phyloP scores from a whole-genome alignment of 208 protist species.

The Trypanosoma scelopori region DNA sequence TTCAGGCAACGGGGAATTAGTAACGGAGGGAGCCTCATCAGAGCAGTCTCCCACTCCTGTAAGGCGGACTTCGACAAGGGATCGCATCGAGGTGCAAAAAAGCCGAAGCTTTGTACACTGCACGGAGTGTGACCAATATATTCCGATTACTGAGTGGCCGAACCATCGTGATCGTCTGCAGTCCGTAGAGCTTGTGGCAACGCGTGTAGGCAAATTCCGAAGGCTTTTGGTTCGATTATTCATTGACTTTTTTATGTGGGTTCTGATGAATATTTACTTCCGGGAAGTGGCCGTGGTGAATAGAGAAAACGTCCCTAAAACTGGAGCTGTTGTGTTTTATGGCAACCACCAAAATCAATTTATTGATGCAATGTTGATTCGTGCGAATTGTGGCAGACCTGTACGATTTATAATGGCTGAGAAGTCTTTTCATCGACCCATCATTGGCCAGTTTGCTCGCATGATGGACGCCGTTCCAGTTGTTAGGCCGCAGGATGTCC shows the following conservation, averaged over 20 bases:
- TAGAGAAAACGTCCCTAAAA: constrained; percentile 82
- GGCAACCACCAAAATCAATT: constrained; percentile 94
- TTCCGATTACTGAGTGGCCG: constrained; percentile 71
- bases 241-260: constrained; percentile 85
- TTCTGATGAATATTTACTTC: constrained; percentile 91
- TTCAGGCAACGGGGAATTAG: too few species aligned
- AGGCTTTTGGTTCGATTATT: constrained; percentile 51
- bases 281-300: constrained; percentile 90
- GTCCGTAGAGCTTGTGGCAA: constrained; percentile 46
- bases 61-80: constrained; percentile 29
- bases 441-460: constrained; percentile 85
- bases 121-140: constrained; percentile 54
- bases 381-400: constrained; percentile 64
- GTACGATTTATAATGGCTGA: constrained; percentile 94
- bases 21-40: background rate
- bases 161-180: constrained; percentile 73
- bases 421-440: constrained; percentile 78
- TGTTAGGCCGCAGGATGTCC: constrained; percentile 90
- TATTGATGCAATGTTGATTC: constrained; percentile 92
- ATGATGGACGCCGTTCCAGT: constrained; percentile 92
- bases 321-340: constrained; percentile 92
- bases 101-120: constrained; percentile 50
- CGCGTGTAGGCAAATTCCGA: constrained; percentile 54
- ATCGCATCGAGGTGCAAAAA: constrained; percentile 45
- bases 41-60: background rate